Evolutionary conservation across 208 protist genomes (phyloP), one percentile per base, ranked within the genome.

Genomic region (Leishmania amazonensis): DNA sequence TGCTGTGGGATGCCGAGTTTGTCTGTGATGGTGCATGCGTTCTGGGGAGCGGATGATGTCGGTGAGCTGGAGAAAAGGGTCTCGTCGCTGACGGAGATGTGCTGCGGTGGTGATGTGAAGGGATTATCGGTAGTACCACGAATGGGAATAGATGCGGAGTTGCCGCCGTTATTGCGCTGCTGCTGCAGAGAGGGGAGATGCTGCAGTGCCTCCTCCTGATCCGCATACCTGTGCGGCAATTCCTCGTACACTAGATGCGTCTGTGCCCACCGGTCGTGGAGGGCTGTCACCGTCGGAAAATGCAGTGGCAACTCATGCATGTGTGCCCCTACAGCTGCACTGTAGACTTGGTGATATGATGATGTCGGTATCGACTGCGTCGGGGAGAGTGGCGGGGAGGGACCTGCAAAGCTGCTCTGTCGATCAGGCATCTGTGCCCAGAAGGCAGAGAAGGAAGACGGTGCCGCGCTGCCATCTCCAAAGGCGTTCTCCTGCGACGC

Each of bases 301-400:
- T 88, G 80, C 0, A 85, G 68, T 8, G 75, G 81, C 21, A 85
- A 79, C 11, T 82, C 75, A 53, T 87, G 76, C 2, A 62, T 31
- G 0, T 76, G 35, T 28, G 31, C 13, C 38, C 15, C 65, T 71
- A 1, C 15, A 71, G 49, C 35, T 1, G 49, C 11, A 47, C 51
- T 38, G n/a, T 13, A 65, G 28, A 2, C n/a, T 45, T 35, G 28
- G 57, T 49, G 6, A 28, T 53, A 21, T 6, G 45, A 21, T 6
- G 45, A 45, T 40, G 71, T 11, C 21, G 47, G 51, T 8, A 75
- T 21, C 35, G 64, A 54, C 8, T 51, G 80, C 17, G 15, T 1
- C 3, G 74, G 80, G 17, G 80, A 79, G 58, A 75, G 51, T 2
- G 67, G 80, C 31, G 75, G 75, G 9, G 80, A 83, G 19, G 75